Evolutionary conservation across 2,329 filamentous ascomycete genomes (phyloP).

Genomic region (Zalaria sp.): DNA sequence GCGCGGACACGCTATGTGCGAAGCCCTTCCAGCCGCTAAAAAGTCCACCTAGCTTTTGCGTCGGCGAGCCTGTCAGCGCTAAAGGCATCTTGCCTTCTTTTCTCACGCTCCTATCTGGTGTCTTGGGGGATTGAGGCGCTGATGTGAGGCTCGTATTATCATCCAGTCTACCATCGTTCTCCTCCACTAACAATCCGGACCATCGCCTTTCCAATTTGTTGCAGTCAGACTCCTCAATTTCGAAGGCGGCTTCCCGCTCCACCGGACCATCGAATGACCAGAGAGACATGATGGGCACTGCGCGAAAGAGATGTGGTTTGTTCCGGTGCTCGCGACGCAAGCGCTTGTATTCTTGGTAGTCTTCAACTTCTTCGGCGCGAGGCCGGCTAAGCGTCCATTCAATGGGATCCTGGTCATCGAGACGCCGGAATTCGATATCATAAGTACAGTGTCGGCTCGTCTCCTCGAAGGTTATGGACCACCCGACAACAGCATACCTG

Average conservation of each 20-base stretch:
- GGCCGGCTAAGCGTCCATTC: constrained; percentile 24
- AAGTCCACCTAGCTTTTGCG: too few relatives aligned
- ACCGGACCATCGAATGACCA: background rate
- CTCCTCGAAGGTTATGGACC: constrained; percentile 21
- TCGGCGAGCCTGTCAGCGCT: too few relatives aligned
- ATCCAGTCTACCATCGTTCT: too few relatives aligned
- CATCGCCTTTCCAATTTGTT: background rate
- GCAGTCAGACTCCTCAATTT: background rate
- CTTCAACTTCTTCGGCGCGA: constrained; percentile 29
- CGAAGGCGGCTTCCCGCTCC: background rate
- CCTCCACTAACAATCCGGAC: too few relatives aligned
- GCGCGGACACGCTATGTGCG: too few relatives aligned
- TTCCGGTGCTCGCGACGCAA: constrained; percentile 10
- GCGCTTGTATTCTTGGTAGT: constrained; percentile 34
- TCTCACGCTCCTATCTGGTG: too few relatives aligned
- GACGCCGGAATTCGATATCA: constrained; percentile 25
- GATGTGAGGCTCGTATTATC: too few relatives aligned
- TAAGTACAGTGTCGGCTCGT: constrained; percentile 18
- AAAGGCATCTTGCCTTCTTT: too few relatives aligned
- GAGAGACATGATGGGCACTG: background rate
- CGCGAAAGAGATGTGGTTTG: background rate
- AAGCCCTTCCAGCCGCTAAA: too few relatives aligned
- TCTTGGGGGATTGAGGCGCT: too few relatives aligned
- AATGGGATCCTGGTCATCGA: constrained; percentile 16
- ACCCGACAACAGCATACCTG: constrained; percentile 24